These are phyloP conservation scores for Beauveria scarabaeidicola DNA, from an alignment of 2,329 filamentous ascomycete species.

Conservation along the genomic window DNA sequence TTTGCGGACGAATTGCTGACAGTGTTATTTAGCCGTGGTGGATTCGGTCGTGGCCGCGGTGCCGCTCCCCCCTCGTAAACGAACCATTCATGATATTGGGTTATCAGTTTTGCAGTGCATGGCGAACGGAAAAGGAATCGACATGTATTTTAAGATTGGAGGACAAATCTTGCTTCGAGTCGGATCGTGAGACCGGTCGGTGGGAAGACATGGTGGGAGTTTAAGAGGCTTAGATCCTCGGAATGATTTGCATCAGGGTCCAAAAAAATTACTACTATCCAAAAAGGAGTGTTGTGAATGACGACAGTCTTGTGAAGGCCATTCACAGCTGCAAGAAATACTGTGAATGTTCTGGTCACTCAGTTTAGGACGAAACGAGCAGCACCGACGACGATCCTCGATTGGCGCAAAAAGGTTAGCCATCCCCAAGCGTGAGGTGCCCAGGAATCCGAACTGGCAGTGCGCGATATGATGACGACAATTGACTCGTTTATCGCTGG, in stretches of 20 bases:
- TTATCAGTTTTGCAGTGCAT: constrained; percentile 37
- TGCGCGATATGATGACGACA: no score
- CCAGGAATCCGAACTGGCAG: no score
- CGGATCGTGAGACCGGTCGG: constrained; percentile 32
- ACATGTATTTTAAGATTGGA: constrained; percentile 41
- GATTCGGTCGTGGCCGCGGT: constrained; percentile 81
- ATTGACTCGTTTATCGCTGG: no score
- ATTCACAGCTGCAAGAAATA: neutral
- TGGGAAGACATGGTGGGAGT: constrained; percentile 36
- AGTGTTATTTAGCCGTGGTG: constrained; percentile 57
- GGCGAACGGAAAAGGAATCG: constrained; percentile 33
- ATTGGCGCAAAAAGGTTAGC: neutral
- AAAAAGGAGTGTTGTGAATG: constrained; percentile 8
- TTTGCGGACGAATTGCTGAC: constrained; percentile 26
- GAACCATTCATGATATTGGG: constrained; percentile 30
- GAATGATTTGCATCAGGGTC: constrained; percentile 41
- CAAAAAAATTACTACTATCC: constrained; percentile 23
- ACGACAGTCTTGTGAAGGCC: constrained; percentile 4
- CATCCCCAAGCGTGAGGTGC: no score
- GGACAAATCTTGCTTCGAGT: constrained; percentile 32
- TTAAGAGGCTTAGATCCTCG: constrained; percentile 39
- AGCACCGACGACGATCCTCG: neutral
- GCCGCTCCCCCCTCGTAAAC: constrained; percentile 60
- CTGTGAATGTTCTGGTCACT: constrained; percentile 1
- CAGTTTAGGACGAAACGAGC: neutral